Evolutionary conservation across 225 moss, liverwort and hornwort genomes (phyloP).

Genomic region (Bryum argenteum): DNA sequence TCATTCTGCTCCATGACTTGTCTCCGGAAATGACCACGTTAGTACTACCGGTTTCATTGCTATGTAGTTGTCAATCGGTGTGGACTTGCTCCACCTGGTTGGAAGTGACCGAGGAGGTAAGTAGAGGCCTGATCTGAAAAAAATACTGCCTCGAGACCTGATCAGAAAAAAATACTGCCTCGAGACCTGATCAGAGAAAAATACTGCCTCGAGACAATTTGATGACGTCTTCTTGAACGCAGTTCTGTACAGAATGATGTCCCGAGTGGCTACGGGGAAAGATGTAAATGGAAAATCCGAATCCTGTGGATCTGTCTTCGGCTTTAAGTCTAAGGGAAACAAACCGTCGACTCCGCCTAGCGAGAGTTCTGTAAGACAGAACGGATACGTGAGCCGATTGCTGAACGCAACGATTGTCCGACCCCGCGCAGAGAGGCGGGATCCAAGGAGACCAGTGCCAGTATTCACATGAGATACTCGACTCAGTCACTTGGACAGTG

Average conservation of each 20-base stretch:
- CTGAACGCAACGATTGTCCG: conserved; percentile 18
- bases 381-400: conserved; percentile 35
- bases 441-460: conserved; percentile 67
- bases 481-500: conserved; percentile 77
- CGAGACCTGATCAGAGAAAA: too few species aligned
- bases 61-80: too few species aligned
- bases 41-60: too few species aligned
- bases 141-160: too few species aligned
- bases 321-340: conserved; percentile 14
- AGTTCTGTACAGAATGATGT: conserved; percentile 30
- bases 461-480: conserved; percentile 79
- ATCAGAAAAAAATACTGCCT: neutral
- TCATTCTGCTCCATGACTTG: too few species aligned
- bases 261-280: conserved; percentile 40
- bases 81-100: too few species aligned
- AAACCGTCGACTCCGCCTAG: conserved; percentile 16
- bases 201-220: neutral
- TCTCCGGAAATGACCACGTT: too few species aligned
- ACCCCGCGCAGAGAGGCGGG: conserved; percentile 40
- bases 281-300: conserved; percentile 19
- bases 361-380: conserved; percentile 29
- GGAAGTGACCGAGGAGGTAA: too few species aligned
- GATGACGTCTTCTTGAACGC: neutral
- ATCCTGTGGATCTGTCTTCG: conserved; percentile 23
- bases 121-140: too few species aligned